Base-by-base conservation (phyloP, 1,284 basidiomycete genomes). In the Trichosporon ovoides region DNA sequence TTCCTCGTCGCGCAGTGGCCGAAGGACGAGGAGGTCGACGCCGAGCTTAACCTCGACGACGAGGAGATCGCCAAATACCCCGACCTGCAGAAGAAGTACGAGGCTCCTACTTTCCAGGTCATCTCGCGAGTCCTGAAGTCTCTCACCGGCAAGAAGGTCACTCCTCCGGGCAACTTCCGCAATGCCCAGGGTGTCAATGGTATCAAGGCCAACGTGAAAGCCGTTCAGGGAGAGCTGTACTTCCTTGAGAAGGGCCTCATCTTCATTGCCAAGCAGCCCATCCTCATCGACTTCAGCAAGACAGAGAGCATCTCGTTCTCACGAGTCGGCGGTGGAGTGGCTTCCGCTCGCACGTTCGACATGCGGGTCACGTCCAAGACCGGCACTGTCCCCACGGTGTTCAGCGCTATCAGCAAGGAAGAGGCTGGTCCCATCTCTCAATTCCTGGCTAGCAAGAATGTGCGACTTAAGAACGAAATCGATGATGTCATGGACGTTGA, bases 1-100 rank as follows among this genome's bases (percentile, higher is more conserved):
- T 98, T 96, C 77, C 81, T 99, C 16, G 95, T 98, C 54, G 93
- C 98, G 85, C 93, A 97, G 72, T 98, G 97, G 79, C 88, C 87
- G 28, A 85, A 91, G 63, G 95, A 98, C 68, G 96, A 98, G 75
- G 94, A 97, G 77, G 92, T 95, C 65, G 95, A 94, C 43, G 91
- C 93, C 3, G 93, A 97, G 72, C 80, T 98, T 53, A 97, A 97
- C 74, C 85, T 98, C 80, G 82, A 86, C 57, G 92, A 98, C 28
- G 78, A 80, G 38, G 78, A 80, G 57, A 65, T 79, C 33, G 69
- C 67, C 43, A 70, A 78, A 57, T 80, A 81, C 57, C 81, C 81
- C 59, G 80, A 80, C 56, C 74, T 84, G 56, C 78, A 82, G 69
- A 75, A 77, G 63, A 81, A 82, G 70, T 84, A 84, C 76, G 80